Base-by-base conservation (phyloP, 2,329 filamentous ascomycete genomes). In the Verticillium longisporum region DNA sequence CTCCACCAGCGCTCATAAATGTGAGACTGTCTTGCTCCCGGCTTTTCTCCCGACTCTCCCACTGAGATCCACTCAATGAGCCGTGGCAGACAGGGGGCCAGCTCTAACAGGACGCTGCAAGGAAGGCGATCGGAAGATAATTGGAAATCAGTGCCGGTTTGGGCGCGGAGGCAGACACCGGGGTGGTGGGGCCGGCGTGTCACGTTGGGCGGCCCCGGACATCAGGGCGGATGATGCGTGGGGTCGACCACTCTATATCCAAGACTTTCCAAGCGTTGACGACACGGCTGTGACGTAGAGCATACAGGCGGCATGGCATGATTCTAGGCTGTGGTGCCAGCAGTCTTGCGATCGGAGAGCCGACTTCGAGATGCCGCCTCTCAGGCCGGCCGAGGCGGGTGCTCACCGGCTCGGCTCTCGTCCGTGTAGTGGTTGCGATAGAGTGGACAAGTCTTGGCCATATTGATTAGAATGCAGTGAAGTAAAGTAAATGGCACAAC, bases 141-240 rank as follows among this genome's bases (percentile, higher is more conserved):
- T 34, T 13, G 56, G 56, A 38, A 34, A 57, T 57, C 56, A 37
- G 36, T 57, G 56, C 56, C 56, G 56, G 56, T 57, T 57, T 41
- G 56, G 56, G 56, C 56, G n/a, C 56, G 56, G 56, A 57, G 56
- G 56, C 5, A 7, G 36, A 26, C n/a, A n/a, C 56, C 34, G 34
- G 37, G 34, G 14, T n/a, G 21, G 55, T 18, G 56, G 56, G 55
- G 13, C 55, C 14, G 55, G 32, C 32, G 55, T 56, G 32, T 56
- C 55, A 56, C 11, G 55, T 56, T 56, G 55, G 7, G n/a, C 41
- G 41, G 41, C 15, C 41, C n/a, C 41, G 41, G 41, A 26, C n/a
- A 50, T 50, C 41, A 50, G 41, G 7, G 18, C n/a, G n/a, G 41
- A 21, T 6, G n/a, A n/a, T 18, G 6, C 18, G 41, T 50, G 41